A percentile compares a stretch with the other conserved stretches of the same genome.
Evolutionary conservation across 345 rosid species (phyloP).

Genomic region (Salix caprea): DNA sequence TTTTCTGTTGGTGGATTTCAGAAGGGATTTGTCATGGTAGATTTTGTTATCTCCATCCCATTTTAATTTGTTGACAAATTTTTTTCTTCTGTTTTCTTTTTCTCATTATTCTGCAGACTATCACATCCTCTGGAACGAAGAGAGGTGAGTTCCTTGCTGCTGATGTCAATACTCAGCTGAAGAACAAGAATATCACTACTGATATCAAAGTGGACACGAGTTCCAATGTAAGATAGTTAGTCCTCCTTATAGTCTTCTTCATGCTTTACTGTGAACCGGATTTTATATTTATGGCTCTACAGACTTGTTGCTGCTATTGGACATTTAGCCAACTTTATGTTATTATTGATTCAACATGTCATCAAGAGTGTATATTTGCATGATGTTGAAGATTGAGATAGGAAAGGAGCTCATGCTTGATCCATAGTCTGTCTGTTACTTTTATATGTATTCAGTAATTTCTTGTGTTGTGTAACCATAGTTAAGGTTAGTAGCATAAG

Average conservation of each 20-base stretch:
- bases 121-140: slow-evolving; percentile 69
- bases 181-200: slow-evolving; percentile 81
- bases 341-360: background rate
- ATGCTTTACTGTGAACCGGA: background rate
- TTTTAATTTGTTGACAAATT: background rate
- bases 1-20: background rate
- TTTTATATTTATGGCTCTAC: background rate
- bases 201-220: slow-evolving; percentile 81
- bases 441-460: no score
- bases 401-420: background rate
- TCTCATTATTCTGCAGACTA: slow-evolving; percentile 36
- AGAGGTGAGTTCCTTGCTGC: slow-evolving; percentile 73
- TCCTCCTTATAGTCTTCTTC: background rate
- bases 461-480: background rate
- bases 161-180: slow-evolving; percentile 82
- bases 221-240: slow-evolving; percentile 42
- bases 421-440: no score
- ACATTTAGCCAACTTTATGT: background rate
- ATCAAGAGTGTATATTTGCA: background rate
- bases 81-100: no score
- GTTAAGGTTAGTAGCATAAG: background rate
- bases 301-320: no score
- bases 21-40: background rate
- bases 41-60: background rate
- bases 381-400: background rate